Evolutionary conservation across 768 basidiomycete species (phyloP).

Genomic region (Lentinula guzmanii): DNA sequence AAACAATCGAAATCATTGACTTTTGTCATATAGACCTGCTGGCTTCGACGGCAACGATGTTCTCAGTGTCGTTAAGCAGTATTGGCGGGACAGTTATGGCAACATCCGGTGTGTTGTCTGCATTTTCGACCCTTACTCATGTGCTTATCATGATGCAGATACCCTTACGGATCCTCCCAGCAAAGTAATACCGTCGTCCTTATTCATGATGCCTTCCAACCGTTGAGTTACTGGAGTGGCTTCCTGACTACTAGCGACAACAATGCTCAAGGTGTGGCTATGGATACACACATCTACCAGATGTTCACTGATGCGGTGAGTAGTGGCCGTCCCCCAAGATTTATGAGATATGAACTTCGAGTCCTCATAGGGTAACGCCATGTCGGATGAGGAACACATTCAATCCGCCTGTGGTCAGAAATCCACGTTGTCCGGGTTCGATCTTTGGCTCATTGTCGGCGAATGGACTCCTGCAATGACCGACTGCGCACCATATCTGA

Average conservation of each 20-base stretch:
- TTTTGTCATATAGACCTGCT: background rate
- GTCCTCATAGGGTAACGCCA: background rate
- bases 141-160: conserved; percentile 15
- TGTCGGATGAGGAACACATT: conserved; percentile 37
- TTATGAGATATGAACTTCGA: background rate
- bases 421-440: conserved; percentile 40
- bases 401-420: conserved; percentile 45
- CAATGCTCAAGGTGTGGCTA: conserved; percentile 54
- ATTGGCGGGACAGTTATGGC: conserved; percentile 69
- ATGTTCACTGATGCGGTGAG: conserved; percentile 55
- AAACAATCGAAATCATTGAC: background rate
- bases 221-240: conserved; percentile 62
- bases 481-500: conserved; percentile 79
- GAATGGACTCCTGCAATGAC: conserved; percentile 81
- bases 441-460: conserved; percentile 80
- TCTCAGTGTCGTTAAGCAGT: conserved; percentile 21
- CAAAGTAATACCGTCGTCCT: conserved; percentile 64
- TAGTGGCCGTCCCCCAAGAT: conserved; percentile 19
- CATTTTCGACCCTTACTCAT: background rate
- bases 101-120: conserved; percentile 52
- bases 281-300: conserved; percentile 80
- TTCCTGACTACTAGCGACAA: conserved; percentile 42
- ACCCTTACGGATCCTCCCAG: conserved; percentile 25
- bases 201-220: conserved; percentile 78
- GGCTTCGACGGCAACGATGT: conserved; percentile 2